phyloP scores from a whole-genome alignment of 768 basidiomycete species.

The Mycena chlorophos region DNA sequence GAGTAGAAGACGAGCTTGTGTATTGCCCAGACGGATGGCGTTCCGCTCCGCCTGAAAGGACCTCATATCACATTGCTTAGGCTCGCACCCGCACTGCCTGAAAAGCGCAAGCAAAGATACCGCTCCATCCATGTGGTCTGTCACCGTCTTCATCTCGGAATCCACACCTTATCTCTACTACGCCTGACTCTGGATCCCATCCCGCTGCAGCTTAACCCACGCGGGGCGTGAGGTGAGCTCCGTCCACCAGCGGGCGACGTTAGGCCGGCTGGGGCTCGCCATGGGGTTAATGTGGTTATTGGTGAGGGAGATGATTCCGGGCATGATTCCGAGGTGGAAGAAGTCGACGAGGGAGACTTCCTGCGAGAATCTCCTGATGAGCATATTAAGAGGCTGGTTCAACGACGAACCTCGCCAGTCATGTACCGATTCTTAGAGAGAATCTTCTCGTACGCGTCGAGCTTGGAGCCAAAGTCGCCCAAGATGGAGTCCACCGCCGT shows the following conservation, averaged over 20 bases:
- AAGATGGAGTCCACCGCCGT: constrained; percentile 39
- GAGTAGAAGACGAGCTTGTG: too few species aligned
- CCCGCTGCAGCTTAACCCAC: neutral
- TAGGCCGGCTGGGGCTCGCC: neutral
- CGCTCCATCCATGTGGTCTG: too few species aligned
- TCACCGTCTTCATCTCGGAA: too few species aligned
- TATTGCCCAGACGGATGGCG: too few species aligned
- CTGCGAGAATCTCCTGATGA: neutral
- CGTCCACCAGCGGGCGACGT: neutral
- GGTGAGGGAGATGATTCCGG: neutral
- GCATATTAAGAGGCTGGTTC: neutral
- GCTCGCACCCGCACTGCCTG: too few species aligned
- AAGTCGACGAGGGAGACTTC: constrained; percentile 1
- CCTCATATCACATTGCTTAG: too few species aligned
- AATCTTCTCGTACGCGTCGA: constrained; percentile 43
- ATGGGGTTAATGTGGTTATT: neutral
- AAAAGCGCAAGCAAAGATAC: too few species aligned
- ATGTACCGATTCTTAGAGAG: constrained; percentile 41
- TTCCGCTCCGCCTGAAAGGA: too few species aligned
- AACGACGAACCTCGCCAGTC: constrained; percentile 31
- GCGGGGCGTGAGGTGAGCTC: neutral
- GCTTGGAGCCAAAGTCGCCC: constrained; percentile 28
- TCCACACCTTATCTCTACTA: neutral
- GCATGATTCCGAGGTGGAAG: neutral
- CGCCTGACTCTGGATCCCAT: neutral